A percentile compares a stretch with the other conserved stretches of the same genome.
phyloP scores from a whole-genome alignment of 257 asterid genomes.

The Mitragyna speciosa region DNA sequence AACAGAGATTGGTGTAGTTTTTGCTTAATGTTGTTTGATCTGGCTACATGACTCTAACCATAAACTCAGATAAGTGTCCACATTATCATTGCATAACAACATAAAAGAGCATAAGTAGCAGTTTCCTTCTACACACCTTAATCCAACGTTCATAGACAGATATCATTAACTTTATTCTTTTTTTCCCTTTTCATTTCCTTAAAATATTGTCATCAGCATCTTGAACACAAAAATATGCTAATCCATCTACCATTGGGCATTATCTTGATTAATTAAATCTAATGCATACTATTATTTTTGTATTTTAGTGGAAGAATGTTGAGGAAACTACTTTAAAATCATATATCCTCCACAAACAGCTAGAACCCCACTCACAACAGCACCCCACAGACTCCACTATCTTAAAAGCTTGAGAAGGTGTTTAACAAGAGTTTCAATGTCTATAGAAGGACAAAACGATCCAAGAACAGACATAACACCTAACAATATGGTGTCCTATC shows the following conservation, averaged over 20 bases:
- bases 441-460: slow-evolving; percentile 32
- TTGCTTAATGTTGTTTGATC: slow-evolving; percentile 1
- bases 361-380: slow-evolving; percentile 27
- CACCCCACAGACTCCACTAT: slow-evolving; percentile 20
- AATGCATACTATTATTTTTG: slow-evolving; percentile 20
- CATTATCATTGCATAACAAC: not conserved
- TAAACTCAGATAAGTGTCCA: not conserved
- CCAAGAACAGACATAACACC: slow-evolving; percentile 34
- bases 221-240: slow-evolving; percentile 15
- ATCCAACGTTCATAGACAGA: not conserved
- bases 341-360: slow-evolving; percentile 18
- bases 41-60: not conserved
- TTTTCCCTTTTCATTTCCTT: not conserved
- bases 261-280: slow-evolving; percentile 17
- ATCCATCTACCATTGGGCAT: slow-evolving; percentile 20
- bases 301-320: slow-evolving; percentile 36
- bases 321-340: slow-evolving; percentile 35
- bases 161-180: not conserved
- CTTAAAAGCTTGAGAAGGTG: slow-evolving; percentile 18
- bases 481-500: slow-evolving; percentile 18
- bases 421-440: slow-evolving; percentile 20
- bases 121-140: not conserved
- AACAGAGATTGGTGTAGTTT: not conserved
- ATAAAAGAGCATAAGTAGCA: not conserved
- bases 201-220: slow-evolving; percentile 2